These are phyloP conservation scores for Macrophomina pseudophaseolina DNA, from an alignment of 2,329 filamentous ascomycete genomes.

Conservation along the genomic window DNA sequence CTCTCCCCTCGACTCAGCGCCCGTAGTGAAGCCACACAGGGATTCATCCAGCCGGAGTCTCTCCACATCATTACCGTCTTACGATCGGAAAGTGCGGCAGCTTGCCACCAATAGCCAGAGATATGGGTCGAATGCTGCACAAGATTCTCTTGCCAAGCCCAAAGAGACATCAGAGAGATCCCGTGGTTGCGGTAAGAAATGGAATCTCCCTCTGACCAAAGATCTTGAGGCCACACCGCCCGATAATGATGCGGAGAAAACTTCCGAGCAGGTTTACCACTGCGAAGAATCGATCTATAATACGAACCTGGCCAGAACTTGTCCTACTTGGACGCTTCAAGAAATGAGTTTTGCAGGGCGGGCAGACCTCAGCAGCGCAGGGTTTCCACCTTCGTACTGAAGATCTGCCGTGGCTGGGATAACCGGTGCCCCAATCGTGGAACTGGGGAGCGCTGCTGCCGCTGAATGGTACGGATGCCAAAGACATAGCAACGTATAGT, in stretches of 20 bases:
- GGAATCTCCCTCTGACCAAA: neutral
- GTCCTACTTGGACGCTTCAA: slow-evolving; percentile 10
- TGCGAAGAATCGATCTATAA: slow-evolving; percentile 27
- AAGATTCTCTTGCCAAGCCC: slow-evolving; percentile 3
- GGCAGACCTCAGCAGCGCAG: neutral
- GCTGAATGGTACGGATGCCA: slow-evolving; percentile 2
- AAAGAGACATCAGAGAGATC: neutral
- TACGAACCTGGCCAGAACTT: slow-evolving; percentile 24
- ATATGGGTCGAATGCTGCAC: neutral
- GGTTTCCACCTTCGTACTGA: neutral
- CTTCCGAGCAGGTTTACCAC: neutral
- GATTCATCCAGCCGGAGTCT: slow-evolving; percentile 3
- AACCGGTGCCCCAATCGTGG: neutral
- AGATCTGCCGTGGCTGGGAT: neutral
- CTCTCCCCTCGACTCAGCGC: slow-evolving; percentile 60
- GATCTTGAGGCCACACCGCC: neutral
- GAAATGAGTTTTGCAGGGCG: neutral
- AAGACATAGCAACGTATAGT: slow-evolving; percentile 1
- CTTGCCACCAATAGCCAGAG: neutral
- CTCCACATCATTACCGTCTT: slow-evolving; percentile 5
- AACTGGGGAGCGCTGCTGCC: slow-evolving; percentile 20
- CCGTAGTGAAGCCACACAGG: slow-evolving; percentile 76
- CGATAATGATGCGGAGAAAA: neutral
- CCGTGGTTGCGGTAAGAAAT: neutral
- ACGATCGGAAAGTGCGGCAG: too few species aligned